Conservation (phyloP, 345 rosid species). For the Lumnitzera littorea region DNA sequence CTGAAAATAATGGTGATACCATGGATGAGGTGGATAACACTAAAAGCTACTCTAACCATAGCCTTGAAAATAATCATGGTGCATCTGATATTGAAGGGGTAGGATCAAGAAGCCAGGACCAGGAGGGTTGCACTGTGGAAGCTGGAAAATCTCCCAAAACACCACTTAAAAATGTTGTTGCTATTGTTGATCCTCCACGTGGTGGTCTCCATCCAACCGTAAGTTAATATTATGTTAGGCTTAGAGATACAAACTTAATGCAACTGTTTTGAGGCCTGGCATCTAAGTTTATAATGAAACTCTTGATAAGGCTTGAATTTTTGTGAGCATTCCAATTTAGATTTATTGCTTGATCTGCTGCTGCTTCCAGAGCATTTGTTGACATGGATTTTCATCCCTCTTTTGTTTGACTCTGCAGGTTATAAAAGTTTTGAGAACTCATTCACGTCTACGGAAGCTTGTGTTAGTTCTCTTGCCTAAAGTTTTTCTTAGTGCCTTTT, state of each 20-base stretch:
- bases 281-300: background rate
- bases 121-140: slow-evolving; percentile 24
- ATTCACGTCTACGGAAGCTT: slow-evolving; percentile 55
- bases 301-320: background rate
- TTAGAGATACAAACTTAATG: background rate
- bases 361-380: background rate
- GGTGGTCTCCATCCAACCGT: slow-evolving; percentile 85
- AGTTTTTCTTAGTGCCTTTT: background rate
- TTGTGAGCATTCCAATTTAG: background rate
- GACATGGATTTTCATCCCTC: background rate
- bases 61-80: slow-evolving; percentile 21
- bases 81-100: slow-evolving; percentile 22
- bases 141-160: slow-evolving; percentile 22
- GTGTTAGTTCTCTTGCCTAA: slow-evolving; percentile 56
- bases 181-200: slow-evolving; percentile 97
- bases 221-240: slow-evolving; percentile 18
- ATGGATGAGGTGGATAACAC: slow-evolving; percentile 10
- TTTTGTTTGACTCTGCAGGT: slow-evolving; percentile 37
- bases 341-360: background rate
- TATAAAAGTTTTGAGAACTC: slow-evolving; percentile 73
- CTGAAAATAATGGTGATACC: slow-evolving; percentile 27
- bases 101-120: slow-evolving; percentile 23
- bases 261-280: background rate
- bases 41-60: slow-evolving; percentile 24
- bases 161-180: slow-evolving; percentile 74